Evolutionary conservation across 129 eudicot species (phyloP).

Genomic region (Flaveria linearis): DNA sequence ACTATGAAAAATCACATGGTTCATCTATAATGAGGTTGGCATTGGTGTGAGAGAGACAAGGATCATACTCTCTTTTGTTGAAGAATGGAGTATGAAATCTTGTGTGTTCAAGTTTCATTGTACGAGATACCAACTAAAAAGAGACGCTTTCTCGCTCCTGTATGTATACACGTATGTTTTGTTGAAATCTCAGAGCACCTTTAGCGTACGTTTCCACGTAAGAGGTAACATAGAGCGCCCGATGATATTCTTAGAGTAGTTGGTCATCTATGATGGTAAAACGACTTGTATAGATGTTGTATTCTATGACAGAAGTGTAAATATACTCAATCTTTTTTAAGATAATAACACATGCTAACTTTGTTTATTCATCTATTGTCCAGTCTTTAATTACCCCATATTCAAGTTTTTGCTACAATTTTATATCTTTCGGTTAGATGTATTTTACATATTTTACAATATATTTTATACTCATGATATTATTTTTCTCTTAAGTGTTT

Average conservation of each 20-base stretch:
- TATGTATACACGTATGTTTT: not conserved
- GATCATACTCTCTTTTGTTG: too few relatives aligned
- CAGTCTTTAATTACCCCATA: not conserved
- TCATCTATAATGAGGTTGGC: too few relatives aligned
- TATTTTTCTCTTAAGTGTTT: too few relatives aligned
- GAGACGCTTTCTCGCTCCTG: not conserved
- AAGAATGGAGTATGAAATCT: not conserved
- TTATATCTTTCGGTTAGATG: too few relatives aligned
- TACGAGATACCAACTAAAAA: not conserved
- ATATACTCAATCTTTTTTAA: not conserved
- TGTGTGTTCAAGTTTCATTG: not conserved
- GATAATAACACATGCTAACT: not conserved
- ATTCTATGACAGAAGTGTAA: not conserved
- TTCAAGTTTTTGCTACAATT: not conserved
- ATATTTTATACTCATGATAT: too few relatives aligned
- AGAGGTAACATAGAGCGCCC: not conserved
- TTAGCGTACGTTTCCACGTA: not conserved
- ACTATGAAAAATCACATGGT: too few relatives aligned
- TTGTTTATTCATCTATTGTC: not conserved
- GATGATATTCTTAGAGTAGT: not conserved
- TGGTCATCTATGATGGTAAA: not conserved
- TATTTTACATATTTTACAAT: too few relatives aligned
- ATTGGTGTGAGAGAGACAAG: too few relatives aligned
- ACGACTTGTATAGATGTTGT: not conserved
- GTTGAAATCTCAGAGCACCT: not conserved